phyloP scores from a whole-genome alignment of 306 rosid genomes.

The Macrotyloma uniflorum region DNA sequence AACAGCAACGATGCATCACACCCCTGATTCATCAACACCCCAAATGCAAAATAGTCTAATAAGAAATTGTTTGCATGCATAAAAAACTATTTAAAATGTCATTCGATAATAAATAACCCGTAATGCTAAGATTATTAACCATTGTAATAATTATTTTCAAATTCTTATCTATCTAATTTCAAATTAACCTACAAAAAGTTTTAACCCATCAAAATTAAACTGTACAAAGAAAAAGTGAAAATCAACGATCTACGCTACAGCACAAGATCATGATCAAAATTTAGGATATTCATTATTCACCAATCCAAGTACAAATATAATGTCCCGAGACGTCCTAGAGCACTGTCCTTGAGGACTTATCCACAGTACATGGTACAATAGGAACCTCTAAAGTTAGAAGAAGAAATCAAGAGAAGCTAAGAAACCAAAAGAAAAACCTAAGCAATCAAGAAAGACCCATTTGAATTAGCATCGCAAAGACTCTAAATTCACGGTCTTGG shows the following conservation, averaged over 20 bases:
- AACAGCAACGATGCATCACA: conserved; percentile 65
- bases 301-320: not conserved
- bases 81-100: not conserved
- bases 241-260: not conserved
- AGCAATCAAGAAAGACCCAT: conserved; percentile 5
- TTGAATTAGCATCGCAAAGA: not conserved
- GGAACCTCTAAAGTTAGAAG: not conserved
- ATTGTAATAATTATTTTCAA: not conserved
- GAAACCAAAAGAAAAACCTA: not conserved
- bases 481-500: not conserved
- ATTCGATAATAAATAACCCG: not conserved
- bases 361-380: no score
- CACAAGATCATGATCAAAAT: not conserved
- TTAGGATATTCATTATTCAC: not conserved
- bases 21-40: conserved; percentile 43
- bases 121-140: not conserved
- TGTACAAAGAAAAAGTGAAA: conserved; percentile 6
- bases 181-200: not conserved
- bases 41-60: not conserved
- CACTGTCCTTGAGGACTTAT: no score
- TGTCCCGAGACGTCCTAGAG: no score
- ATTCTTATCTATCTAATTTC: not conserved
- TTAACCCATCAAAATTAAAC: not conserved
- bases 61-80: not conserved
- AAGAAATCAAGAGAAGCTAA: not conserved